Base-by-base conservation (phyloP, 2,329 filamentous ascomycete species). In the Pseudopithomyces chartarum region DNA sequence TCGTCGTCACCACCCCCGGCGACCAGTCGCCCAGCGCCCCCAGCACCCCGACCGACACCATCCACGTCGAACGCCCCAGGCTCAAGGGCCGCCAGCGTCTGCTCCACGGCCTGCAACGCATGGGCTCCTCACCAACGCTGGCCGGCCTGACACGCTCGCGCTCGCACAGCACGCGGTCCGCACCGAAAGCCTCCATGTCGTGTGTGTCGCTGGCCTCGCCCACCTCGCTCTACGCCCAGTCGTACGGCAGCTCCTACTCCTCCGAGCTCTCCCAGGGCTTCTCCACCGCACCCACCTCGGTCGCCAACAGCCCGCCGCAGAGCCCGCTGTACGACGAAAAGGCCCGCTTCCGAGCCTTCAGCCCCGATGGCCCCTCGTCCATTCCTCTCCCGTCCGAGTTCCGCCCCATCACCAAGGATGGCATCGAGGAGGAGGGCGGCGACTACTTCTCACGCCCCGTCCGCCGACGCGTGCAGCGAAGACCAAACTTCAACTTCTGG, bases 41-140 rank as follows among this genome's bases (percentile, higher is more conserved):
- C 26, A 59, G 60, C 8, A 54, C 61, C 2, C 63, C 68, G 40
- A 66, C 54, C 33, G 70, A 74, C 26, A 62, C 70, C 29, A 70
- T 70, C 10, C 64, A 62, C 11, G 69, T 70, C 50, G 66, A 71
- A 29, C 63, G 58, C 50, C 80, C 79, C 23, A 91, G 89, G 75
- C 80, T 85, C 55, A 92, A 88, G 73, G 84, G 86, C 52, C 85
- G 90, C 45, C 86, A 88, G 66, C 86, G 88, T 57, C 76, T 96
- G 33, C 80, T 96, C 17, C 87, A 87, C 60, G 86, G 88, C 32
- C 82, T 96, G 47, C 89, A 94, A 60, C 88, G 91, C 56, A 94
- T 96, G 69, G 88, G 90, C 11, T 96, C 92, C 0, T 91, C 89
- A 6, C 88, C 90, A 1, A 90, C 90, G 15, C 78, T 96, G 49